phyloP scores from a whole-genome alignment of 768 basidiomycete species.

The Serpula lacrymans region DNA sequence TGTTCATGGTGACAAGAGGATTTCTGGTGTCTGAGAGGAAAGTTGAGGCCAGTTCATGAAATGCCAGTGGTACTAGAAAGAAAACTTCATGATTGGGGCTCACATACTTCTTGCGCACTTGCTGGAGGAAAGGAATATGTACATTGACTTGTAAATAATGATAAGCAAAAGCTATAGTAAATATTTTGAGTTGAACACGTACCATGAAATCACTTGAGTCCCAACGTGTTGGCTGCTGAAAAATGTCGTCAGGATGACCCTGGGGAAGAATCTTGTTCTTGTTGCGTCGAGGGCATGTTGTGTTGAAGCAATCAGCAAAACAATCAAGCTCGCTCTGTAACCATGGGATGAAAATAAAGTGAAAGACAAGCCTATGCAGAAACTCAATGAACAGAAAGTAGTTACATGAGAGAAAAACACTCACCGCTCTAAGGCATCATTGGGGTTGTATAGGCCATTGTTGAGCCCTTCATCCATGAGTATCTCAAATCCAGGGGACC shows the following conservation, averaged over 20 bases:
- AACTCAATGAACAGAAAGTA: constrained; percentile 1
- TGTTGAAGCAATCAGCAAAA: constrained; percentile 17
- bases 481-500: constrained; percentile 34
- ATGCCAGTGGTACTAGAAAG: constrained; percentile 29
- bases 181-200: not conserved
- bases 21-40: no score
- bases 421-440: constrained; percentile 22
- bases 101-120: constrained; percentile 24
- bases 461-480: constrained; percentile 28
- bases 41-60: constrained; percentile 17
- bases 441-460: constrained; percentile 25
- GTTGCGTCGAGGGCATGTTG: constrained; percentile 4
- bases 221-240: constrained; percentile 23
- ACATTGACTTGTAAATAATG: constrained; percentile 16
- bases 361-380: constrained; percentile 34
- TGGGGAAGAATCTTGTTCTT: constrained; percentile 26
- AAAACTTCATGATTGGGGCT: constrained; percentile 32
- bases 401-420: constrained; percentile 2
- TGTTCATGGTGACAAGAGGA: constrained; percentile 16
- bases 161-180: not conserved
- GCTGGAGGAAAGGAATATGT: constrained; percentile 9
- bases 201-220: constrained; percentile 34
- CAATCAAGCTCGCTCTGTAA: constrained; percentile 36
- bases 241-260: constrained; percentile 35
- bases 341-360: constrained; percentile 39